Evolutionary conservation across 1,284 basidiomycete genomes (phyloP).

Genomic region (Leccinum cinnamomeum): DNA sequence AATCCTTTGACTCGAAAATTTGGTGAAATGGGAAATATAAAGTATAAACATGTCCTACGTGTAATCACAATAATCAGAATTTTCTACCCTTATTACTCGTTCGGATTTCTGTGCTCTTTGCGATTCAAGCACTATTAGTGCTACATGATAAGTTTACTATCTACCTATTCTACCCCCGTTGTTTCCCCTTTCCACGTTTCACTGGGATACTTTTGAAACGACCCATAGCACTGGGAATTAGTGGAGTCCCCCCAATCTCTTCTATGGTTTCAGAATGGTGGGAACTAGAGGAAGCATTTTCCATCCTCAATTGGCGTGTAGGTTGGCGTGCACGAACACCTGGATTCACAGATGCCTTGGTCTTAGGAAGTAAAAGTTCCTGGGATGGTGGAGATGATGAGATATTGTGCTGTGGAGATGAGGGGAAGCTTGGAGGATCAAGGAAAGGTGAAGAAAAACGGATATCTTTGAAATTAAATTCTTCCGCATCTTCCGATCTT

Average conservation of each 20-base stretch:
- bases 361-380: neutral
- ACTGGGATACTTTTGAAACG: too few relatives aligned
- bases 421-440: neutral
- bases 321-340: neutral
- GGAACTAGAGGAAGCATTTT: neutral
- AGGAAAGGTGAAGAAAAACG: neutral
- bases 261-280: neutral
- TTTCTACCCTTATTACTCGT: too few relatives aligned
- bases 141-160: too few relatives aligned
- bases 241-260: neutral
- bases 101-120: too few relatives aligned
- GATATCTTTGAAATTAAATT: neutral
- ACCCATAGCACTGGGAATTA: too few relatives aligned
- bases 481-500: neutral
- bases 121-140: too few relatives aligned
- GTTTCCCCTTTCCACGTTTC: too few relatives aligned
- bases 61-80: too few relatives aligned
- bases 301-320: neutral
- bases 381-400: neutral
- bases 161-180: too few relatives aligned
- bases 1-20: too few relatives aligned
- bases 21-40: too few relatives aligned
- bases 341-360: neutral
- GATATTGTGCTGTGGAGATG: neutral
- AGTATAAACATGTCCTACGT: too few relatives aligned